Base-by-base conservation (phyloP, 2,329 filamentous ascomycete genomes). In the Cadophora luteo-olivacea region DNA sequence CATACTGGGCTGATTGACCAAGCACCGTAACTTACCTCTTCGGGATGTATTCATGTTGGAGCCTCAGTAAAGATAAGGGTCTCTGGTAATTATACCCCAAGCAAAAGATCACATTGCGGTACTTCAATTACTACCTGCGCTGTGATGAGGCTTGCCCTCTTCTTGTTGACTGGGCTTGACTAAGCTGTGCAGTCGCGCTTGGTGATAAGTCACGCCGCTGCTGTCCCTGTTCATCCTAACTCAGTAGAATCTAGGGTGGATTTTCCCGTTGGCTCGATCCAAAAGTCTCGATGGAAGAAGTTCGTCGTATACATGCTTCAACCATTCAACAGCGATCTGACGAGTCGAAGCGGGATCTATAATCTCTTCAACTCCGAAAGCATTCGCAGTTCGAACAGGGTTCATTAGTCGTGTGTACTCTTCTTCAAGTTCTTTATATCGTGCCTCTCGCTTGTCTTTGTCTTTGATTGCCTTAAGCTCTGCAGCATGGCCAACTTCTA, bases 401-500 rank as follows among this genome's bases (percentile, higher is more conserved):
- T 89, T 91, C 86, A 90, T 89, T 70, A 90, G 74, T 25, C 87
- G 80, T 45, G 82, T 78, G 75, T 90, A 90, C 75, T 89, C 86
- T 29, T 85, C 82, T 55, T 89, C 85, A 38, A 91, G 72, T 73
- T 88, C 84, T 51, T 81, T 80, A 71, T 89, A 90, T 52, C 83
- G 77, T 70, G 82, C 82, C 22, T 82, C 82, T 69, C 85, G 83
- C 41, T 81, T 78, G 0, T 86, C 86, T 32, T 81, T 74, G 64
- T 82, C 84, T 67, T 84, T 83, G 33, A 85, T 85, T 70, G 87
- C 83, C 68, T 83, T 85, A 68, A 90, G 76, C 72, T 90, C 88
- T 66, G 85, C 84, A 1, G 85, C 82, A 77, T 91, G 88, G 0
- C 84, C 87, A 9, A 89, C 88, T 72, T 91, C 87, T 41, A 91